Conservation (phyloP, 2,329 filamentous ascomycete species). For the Neonectria ditissima region DNA sequence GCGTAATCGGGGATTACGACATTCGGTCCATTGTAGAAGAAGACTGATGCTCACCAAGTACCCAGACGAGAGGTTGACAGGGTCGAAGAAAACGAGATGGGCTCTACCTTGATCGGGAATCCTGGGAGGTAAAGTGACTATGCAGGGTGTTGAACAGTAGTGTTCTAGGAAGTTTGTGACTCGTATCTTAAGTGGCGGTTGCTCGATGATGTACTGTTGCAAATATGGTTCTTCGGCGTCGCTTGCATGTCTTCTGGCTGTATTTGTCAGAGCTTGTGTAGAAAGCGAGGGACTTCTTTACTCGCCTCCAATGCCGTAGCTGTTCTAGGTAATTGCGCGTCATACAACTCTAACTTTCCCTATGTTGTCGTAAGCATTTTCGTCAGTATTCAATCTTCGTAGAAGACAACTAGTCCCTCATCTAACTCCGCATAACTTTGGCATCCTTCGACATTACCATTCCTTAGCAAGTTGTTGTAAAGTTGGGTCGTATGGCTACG, state of each 20-base stretch:
- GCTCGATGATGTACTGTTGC: neutral
- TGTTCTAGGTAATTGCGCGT: too few relatives aligned
- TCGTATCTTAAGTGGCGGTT: neutral
- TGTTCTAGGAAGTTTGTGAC: neutral
- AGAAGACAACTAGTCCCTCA: too few relatives aligned
- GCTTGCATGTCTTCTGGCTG: neutral
- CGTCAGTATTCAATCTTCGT: too few relatives aligned
- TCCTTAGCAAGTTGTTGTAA: too few relatives aligned
- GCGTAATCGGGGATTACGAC: neutral
- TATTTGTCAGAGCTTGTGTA: too few relatives aligned
- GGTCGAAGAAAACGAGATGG: neutral
- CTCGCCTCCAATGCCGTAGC: too few relatives aligned
- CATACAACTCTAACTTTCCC: too few relatives aligned
- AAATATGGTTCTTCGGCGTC: neutral
- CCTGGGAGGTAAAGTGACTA: neutral
- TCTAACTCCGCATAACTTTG: too few relatives aligned
- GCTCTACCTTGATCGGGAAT: neutral
- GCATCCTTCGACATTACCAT: too few relatives aligned
- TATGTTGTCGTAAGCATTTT: too few relatives aligned
- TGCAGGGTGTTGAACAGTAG: neutral
- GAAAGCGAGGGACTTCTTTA: too few relatives aligned
- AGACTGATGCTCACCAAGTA: neutral
- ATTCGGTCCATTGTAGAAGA: neutral
- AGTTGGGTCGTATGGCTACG: too few relatives aligned
- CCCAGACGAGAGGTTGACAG: neutral